phyloP scores from a whole-genome alignment of 2,329 filamentous ascomycete genomes.

The Sclerotinia trifoliorum region DNA sequence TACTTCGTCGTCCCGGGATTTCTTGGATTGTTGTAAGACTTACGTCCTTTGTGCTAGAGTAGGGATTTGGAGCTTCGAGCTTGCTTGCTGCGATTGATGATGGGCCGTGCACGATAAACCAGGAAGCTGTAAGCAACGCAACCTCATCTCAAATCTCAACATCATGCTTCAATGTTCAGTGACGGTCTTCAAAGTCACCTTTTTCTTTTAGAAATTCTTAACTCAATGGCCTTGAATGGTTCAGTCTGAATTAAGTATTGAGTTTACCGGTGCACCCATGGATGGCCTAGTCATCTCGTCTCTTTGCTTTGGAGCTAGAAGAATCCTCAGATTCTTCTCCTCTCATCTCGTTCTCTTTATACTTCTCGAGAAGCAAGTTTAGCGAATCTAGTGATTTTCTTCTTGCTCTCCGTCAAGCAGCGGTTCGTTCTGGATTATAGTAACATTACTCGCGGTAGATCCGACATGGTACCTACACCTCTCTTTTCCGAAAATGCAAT shows the following conservation, averaged over 20 bases:
- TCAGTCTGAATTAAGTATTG: neutral
- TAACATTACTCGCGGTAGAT: no score
- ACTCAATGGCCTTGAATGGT: neutral
- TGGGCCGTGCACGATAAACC: constrained; percentile 22
- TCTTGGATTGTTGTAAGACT: constrained; percentile 7
- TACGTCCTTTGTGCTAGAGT: constrained; percentile 4
- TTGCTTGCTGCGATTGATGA: constrained; percentile 24
- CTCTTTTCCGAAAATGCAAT: no score
- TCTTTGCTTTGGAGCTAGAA: neutral
- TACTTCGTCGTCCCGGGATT: neutral
- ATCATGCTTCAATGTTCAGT: constrained; percentile 4
- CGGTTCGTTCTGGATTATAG: no score
- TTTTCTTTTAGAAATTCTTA: neutral
- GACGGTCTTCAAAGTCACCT: neutral
- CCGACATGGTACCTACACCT: no score
- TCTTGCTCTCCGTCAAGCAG: no score
- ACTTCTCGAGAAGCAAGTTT: neutral
- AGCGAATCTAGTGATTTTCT: no score
- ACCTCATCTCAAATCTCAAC: neutral
- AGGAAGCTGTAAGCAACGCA: constrained; percentile 18
- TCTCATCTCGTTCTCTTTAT: neutral
- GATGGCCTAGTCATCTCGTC: neutral
- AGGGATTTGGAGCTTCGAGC: constrained; percentile 23
- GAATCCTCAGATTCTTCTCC: neutral
- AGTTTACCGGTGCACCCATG: neutral